Evolutionary conservation across 2,329 filamentous ascomycete species (phyloP).

Genomic region (Ophiostoma montium): DNA sequence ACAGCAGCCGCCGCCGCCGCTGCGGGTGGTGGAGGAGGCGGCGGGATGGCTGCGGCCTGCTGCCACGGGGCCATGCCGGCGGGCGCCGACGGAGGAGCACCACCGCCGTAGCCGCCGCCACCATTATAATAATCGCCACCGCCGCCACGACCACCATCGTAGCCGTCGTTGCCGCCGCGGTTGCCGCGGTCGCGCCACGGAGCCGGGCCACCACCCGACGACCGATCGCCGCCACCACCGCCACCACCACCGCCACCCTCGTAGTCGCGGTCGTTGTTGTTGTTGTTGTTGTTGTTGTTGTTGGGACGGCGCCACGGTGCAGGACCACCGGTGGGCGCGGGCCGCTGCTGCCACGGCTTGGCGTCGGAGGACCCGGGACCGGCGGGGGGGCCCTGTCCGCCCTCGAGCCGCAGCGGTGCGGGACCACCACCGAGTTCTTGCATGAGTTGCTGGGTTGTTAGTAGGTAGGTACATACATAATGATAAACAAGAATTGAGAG

Average conservation of each 20-base stretch:
- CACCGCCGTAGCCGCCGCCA: conserved; percentile 13
- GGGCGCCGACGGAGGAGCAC: conserved; percentile 30
- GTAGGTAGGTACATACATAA: not conserved
- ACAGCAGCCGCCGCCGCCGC: conserved; percentile 18
- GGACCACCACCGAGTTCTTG: conserved; percentile 79
- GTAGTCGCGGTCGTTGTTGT: conserved; percentile 31
- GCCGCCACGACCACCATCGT: conserved; percentile 19
- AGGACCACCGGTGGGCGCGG: conserved; percentile 63
- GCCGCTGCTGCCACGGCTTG: conserved; percentile 68
- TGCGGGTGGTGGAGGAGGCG: conserved; percentile 18
- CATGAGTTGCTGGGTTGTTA: conserved; percentile 60
- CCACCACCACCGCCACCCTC: no score
- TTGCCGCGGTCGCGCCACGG: conserved; percentile 43
- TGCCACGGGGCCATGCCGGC: conserved; percentile 37
- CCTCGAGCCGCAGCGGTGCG: conserved; percentile 72
- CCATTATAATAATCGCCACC: not conserved
- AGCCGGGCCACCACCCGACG: conserved; percentile 33
- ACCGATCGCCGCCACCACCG: conserved; percentile 17
- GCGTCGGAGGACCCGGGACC: conserved; percentile 30
- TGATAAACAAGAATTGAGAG: not conserved
- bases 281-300: conserved; percentile 25
- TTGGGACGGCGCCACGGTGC: conserved; percentile 60
- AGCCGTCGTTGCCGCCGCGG: conserved; percentile 27
- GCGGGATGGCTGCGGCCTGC: conserved; percentile 26
- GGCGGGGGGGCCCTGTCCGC: conserved; percentile 43